Evolutionary conservation across 129 eudicot genomes (phyloP).

Genomic region (Tagetes erecta): DNA sequence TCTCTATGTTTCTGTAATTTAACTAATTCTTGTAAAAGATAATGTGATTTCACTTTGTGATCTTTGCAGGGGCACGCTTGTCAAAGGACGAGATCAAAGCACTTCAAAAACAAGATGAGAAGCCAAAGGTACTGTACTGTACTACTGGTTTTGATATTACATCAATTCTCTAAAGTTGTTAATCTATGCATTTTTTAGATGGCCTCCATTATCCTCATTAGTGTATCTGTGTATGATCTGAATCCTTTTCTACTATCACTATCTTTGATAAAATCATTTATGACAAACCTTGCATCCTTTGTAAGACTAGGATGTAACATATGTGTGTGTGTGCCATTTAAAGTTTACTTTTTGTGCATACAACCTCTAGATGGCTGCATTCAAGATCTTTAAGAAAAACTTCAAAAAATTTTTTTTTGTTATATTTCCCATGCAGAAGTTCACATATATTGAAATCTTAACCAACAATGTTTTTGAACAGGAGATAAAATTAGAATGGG

Average conservation of each 20-base stretch:
- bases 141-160: constrained; percentile 1
- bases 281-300: constrained; percentile 17
- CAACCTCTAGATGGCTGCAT: background rate
- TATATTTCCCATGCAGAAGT: background rate
- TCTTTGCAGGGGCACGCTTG: constrained; percentile 67
- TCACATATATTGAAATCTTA: background rate
- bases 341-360: background rate
- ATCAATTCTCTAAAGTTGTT: background rate
- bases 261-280: constrained; percentile 1
- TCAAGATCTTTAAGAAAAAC: background rate
- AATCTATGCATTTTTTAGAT: background rate
- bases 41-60: constrained; percentile 10
- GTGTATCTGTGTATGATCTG: background rate
- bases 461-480: constrained; percentile 31
- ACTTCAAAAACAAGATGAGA: constrained; percentile 69
- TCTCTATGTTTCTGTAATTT: background rate
- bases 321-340: background rate
- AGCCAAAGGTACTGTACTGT: constrained; percentile 71
- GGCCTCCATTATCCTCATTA: background rate
- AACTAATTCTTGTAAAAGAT: background rate
- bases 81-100: constrained; percentile 73
- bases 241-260: background rate
- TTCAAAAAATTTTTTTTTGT: background rate
- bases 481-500: constrained; percentile 97
- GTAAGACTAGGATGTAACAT: background rate